Evolutionary conservation across 768 basidiomycete species (phyloP).

Genomic region (Boletus reticuloceps): DNA sequence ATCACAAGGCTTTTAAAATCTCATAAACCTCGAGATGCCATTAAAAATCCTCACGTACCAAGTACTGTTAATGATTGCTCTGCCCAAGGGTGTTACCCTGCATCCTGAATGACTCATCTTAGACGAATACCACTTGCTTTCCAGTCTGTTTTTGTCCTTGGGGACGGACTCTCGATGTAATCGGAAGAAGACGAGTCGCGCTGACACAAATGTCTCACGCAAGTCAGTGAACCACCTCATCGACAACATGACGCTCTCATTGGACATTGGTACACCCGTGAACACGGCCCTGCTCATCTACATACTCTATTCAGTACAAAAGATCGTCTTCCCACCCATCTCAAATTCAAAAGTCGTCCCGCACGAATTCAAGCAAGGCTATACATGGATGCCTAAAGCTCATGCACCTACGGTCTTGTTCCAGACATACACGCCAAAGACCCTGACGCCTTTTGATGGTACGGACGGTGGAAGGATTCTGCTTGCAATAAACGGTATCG

Average conservation of each 20-base stretch:
- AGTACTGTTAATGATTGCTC: too few species aligned
- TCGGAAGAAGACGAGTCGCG: too few species aligned
- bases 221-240: not conserved
- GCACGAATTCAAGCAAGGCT: constrained; percentile 73
- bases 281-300: constrained; percentile 79
- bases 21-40: too few species aligned
- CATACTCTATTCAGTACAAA: constrained; percentile 73
- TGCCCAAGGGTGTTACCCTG: too few species aligned
- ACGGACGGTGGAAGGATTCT: constrained; percentile 69
- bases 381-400: constrained; percentile 88
- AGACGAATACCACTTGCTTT: too few species aligned
- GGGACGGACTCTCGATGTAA: rapidly evolving
- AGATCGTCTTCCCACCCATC: constrained; percentile 70
- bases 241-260: constrained; percentile 37
- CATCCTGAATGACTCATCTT: too few species aligned
- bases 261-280: constrained; percentile 64
- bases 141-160: too few species aligned
- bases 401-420: constrained; percentile 80
- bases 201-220: too few species aligned
- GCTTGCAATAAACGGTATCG: constrained; percentile 80
- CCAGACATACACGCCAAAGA: constrained; percentile 75
- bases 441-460: constrained; percentile 66
- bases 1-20: too few species aligned
- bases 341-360: constrained; percentile 50
- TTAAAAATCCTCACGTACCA: too few species aligned